A percentile compares a stretch with the other conserved stretches of the same genome.
phyloP scores from a whole-genome alignment of 495 filamentous ascomycete species.

The Neurospora sp. region DNA sequence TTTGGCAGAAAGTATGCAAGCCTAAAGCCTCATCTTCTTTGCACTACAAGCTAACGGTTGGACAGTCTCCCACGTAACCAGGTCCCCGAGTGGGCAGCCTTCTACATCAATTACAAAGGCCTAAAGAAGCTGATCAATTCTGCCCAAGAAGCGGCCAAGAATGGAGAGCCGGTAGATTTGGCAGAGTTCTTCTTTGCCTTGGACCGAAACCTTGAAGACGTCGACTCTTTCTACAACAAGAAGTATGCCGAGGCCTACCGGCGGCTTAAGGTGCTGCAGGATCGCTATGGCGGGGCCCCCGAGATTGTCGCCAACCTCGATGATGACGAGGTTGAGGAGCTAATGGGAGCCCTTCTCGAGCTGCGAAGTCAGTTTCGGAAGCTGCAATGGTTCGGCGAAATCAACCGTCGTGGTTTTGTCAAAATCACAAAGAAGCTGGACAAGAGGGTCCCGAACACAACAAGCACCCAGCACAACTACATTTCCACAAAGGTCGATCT shows the following conservation, averaged over 20 bases:
- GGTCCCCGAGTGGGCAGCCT: conserved; percentile 88
- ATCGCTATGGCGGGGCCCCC: conserved; percentile 60
- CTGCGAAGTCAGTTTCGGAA: conserved; percentile 78
- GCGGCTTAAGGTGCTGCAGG: conserved; percentile 72
- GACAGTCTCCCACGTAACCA: conserved; percentile 77
- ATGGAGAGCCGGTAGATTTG: conserved; percentile 66
- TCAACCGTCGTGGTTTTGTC: conserved; percentile 87
- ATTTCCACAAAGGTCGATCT: conserved; percentile 80
- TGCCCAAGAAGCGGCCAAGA: conserved; percentile 49
- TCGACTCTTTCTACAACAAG: conserved; percentile 92
- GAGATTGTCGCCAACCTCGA: conserved; percentile 41
- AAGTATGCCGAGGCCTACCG: conserved; percentile 76
- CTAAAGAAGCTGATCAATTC: conserved; percentile 91
- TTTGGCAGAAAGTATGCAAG: conserved; percentile 57
- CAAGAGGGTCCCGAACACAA: conserved; percentile 66
- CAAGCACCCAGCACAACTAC: conserved; percentile 62
- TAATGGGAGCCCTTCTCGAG: conserved; percentile 81
- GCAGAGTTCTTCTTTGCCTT: conserved; percentile 89
- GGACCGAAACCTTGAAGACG: conserved; percentile 92
- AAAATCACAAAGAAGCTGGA: conserved; percentile 98
- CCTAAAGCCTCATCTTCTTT: background rate
- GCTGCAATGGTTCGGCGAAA: conserved; percentile 94
- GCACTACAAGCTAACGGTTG: conserved; percentile 9
- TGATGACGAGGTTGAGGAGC: conserved; percentile 74
- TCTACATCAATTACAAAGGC: conserved; percentile 93